Evolutionary conservation across 1,139 yeast genomes (phyloP), one percentile per base, ranked within the genome.

Genomic region (Candida freyschussii): DNA sequence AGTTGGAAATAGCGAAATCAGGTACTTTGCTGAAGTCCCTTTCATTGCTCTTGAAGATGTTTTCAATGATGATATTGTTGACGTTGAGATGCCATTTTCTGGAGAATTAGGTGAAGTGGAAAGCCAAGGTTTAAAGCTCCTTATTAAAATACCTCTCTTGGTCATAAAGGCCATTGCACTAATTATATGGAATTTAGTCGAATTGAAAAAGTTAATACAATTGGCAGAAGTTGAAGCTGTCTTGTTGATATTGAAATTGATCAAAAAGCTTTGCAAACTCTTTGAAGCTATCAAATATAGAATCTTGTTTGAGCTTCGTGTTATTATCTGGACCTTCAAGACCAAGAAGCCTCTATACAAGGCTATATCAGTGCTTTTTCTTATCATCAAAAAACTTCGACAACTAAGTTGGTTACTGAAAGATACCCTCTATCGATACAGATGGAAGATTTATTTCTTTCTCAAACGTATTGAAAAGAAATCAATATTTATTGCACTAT

Each of bases 401-500:
- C 34, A 35, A 13, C 27, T 39, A 22, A 7, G 33, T 9, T 39
- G 39, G 38, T 7, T 35, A 4, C 18, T 35, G 13, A 28, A 35
- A 11, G 42, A 35, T 29, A 2, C 21, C 6, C 23, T 39, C 13
- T 39, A 35, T 25, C 22, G 37, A 12, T 33, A 31, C 24, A 28
- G 26, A 23, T 39, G 39, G 42, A 39, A 30, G 24, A 13, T 35
- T 11, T 39, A 33, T 31, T 39, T 28, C 14, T 10, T 36, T 12
- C 12, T 35, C 24, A 31, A 27, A 25, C 26, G 27, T 14, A 24
- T 24, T 10, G 16, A 9, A 9, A 33, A 29, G 26, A 21, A 25
- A 12, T 21, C 37, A 5, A 12, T 28, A n/a, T 11, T 76, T 59
- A 83, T 83, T 83, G 49, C 86, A 78, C 67, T 78, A 84, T 34